These are phyloP conservation scores for Paecilomyces sp. DNA, from an alignment of 2,329 filamentous ascomycete genomes.

Conservation along the genomic window DNA sequence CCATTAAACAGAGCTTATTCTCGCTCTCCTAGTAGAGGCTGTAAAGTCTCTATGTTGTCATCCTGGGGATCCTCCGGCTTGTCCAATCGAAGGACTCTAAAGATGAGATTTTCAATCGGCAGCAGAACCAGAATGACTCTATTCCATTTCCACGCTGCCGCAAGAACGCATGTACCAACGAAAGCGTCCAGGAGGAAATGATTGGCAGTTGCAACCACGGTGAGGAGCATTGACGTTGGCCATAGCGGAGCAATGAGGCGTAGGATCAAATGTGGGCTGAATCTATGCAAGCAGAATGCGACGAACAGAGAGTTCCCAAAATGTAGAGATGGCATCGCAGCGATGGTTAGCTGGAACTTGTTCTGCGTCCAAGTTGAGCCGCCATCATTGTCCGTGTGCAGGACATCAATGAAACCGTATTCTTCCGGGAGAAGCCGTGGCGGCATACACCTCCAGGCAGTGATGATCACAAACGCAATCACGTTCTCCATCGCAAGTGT, in stretches of 20 bases:
- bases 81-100: conserved; percentile 13
- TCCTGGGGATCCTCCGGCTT: conserved; percentile 13
- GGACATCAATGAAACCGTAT: conserved; percentile 40
- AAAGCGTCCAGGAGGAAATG: conserved; percentile 62
- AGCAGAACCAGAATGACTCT: conserved; percentile 14
- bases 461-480: conserved; percentile 43
- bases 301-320: conserved; percentile 34
- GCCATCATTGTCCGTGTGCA: conserved; percentile 23
- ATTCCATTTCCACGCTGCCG: conserved; percentile 15
- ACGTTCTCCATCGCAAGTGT: conserved; percentile 44
- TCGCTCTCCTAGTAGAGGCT: not conserved
- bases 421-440: conserved; percentile 41
- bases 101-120: conserved; percentile 14
- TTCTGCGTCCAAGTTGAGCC: conserved; percentile 38
- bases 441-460: conserved; percentile 42
- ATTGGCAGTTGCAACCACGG: conserved; percentile 62
- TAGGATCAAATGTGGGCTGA: conserved; percentile 34
- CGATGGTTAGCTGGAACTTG: conserved; percentile 41
- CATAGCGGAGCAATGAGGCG: conserved; percentile 34
- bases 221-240: conserved; percentile 40
- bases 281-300: conserved; percentile 23
- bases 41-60: not conserved
- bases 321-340: conserved; percentile 45
- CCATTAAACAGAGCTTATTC: not conserved
- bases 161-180: conserved; percentile 44